These are phyloP conservation scores for Jamesozyma piceae DNA, from an alignment of 805 yeast species.

Conservation along the genomic window DNA sequence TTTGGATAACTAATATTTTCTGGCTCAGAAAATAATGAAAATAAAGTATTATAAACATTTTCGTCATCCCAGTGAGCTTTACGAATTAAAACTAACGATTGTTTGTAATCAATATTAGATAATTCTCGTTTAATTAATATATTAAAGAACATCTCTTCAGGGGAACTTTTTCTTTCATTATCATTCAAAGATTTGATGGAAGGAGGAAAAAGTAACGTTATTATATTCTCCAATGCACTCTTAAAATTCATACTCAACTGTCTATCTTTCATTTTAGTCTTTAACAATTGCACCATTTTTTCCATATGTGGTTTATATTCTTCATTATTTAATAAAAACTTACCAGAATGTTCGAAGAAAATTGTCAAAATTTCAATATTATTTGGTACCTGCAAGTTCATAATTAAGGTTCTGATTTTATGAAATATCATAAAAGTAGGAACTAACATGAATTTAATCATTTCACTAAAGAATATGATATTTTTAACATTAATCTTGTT, in stretches of 20 bases:
- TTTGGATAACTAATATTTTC: constrained; percentile 53
- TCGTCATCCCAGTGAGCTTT: constrained; percentile 41
- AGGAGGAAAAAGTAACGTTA: constrained; percentile 50
- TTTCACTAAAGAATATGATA: constrained; percentile 59
- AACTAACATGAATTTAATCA: constrained; percentile 65
- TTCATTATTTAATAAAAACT: constrained; percentile 46
- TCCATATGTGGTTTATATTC: constrained; percentile 52
- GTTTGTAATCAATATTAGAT: constrained; percentile 27
- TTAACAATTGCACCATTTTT: constrained; percentile 51
- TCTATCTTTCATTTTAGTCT: constrained; percentile 40
- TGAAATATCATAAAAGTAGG: constrained; percentile 68
- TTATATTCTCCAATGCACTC: constrained; percentile 48
- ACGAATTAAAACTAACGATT: constrained; percentile 33
- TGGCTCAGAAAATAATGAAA: constrained; percentile 45
- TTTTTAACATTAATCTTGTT: constrained; percentile 44
- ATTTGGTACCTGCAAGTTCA: constrained; percentile 41
- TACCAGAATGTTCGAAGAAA: constrained; percentile 68
- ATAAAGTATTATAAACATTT: constrained; percentile 29
- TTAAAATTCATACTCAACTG: constrained; percentile 46
- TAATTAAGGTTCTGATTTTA: constrained; percentile 52
- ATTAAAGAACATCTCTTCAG: constrained; percentile 42
- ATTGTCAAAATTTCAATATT: constrained; percentile 62
- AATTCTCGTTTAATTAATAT: constrained; percentile 46
- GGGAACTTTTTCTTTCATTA: constrained; percentile 24
- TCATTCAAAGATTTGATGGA: constrained; percentile 31